Evolutionary conservation across 768 basidiomycete genomes (phyloP).

Genomic region (Phaffia australis): DNA sequence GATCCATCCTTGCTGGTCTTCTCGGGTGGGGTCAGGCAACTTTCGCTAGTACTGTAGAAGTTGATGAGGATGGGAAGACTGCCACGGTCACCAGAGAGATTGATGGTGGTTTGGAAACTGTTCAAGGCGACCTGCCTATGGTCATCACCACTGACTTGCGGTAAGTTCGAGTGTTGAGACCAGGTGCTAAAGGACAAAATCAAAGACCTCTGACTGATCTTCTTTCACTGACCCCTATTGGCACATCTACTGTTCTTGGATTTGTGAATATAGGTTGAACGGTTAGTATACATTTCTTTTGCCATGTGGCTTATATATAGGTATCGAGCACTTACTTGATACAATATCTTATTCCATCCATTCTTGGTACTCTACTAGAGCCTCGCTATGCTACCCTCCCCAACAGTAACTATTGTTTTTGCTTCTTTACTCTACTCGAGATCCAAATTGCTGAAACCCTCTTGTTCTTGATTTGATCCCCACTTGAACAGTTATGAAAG

Average conservation of each 20-base stretch:
- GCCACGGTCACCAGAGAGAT: constrained; percentile 76
- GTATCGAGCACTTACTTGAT: too few species aligned
- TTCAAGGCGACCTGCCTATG: constrained; percentile 66
- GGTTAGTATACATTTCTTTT: not conserved
- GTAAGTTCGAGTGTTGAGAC: constrained; percentile 37
- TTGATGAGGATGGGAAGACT: constrained; percentile 51
- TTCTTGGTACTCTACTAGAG: constrained; percentile 40
- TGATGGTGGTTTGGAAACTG: constrained; percentile 81
- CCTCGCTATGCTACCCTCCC: constrained; percentile 88
- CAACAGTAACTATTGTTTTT: constrained; percentile 33
- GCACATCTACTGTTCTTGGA: not conserved
- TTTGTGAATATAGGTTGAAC: not conserved
- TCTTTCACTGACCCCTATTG: not conserved
- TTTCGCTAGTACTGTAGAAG: constrained; percentile 73
- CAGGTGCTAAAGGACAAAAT: constrained; percentile 31
- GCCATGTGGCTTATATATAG: not conserved
- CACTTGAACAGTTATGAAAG: constrained; percentile 39
- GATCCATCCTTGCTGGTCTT: constrained; percentile 92
- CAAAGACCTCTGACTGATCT: not conserved
- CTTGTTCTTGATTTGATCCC: constrained; percentile 1
- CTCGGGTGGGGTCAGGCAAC: constrained; percentile 88
- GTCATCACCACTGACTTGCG: constrained; percentile 87
- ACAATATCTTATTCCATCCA: too few species aligned
- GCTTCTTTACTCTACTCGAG: not conserved
- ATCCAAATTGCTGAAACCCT: not conserved